Conservation (phyloP, 257 asterid genomes). For the Orobanche coerulescens region DNA sequence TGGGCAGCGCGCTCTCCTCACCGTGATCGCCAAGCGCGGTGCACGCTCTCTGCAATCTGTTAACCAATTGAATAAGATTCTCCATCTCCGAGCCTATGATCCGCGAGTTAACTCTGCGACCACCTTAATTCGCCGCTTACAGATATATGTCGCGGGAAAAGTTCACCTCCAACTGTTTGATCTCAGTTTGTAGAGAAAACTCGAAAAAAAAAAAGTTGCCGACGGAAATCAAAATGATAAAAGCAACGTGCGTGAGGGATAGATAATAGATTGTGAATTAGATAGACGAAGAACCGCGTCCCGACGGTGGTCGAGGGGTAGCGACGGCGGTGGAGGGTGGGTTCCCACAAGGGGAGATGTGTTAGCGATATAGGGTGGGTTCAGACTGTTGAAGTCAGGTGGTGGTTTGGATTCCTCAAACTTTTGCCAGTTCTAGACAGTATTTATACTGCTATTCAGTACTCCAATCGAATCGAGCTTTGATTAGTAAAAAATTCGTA, state of each 20-base stretch:
- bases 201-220: background rate
- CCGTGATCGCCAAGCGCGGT: constrained; percentile 88
- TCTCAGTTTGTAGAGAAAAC: background rate
- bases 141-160: too few species aligned
- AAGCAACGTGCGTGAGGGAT: too few species aligned
- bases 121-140: constrained; percentile 16
- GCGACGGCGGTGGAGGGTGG: background rate
- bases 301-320: background rate
- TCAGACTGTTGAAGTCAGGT: too few species aligned
- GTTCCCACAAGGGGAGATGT: background rate
- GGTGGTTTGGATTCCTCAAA: too few species aligned
- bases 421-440: too few species aligned
- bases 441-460: too few species aligned
- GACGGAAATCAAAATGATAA: background rate
- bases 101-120: constrained; percentile 11
- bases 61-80: constrained; percentile 54
- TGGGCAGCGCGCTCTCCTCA: constrained; percentile 60
- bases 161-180: constrained; percentile 10
- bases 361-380: too few species aligned
- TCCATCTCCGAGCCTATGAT: constrained; percentile 36
- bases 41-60: constrained; percentile 76
- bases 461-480: too few species aligned
- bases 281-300: background rate
- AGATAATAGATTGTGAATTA: background rate
- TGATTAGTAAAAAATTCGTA: too few species aligned